Base-by-base conservation (phyloP, 768 basidiomycete genomes). In the Coprinopsis cinerea region DNA sequence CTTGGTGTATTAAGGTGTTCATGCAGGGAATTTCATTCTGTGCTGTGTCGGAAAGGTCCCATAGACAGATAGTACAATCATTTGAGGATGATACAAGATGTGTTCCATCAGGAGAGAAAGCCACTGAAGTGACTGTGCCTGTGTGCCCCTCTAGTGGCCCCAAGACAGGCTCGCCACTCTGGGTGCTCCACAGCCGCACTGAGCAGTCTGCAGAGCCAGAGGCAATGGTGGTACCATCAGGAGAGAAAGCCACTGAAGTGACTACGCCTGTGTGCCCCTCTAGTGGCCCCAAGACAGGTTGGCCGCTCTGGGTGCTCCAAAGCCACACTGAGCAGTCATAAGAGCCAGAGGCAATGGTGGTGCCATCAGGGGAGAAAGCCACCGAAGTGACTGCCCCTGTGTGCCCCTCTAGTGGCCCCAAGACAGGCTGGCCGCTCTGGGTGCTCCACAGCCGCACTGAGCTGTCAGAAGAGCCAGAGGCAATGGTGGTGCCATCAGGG, bases 41-140 rank as follows among this genome's bases (percentile, higher is more conserved):
- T 34, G 9, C 30, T 9, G 9, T n/a, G 9, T 34, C 30, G n/a
- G 30, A 34, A 9, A 43, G 57, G 53, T 63, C 58, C 69, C 69
- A 71, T 32, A 68, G 53, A 18, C 66, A 61, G 32, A 72, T 54
- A 1, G 67, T 66, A 10, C 49, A 53, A 53, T 73, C 71, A 17
- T 60, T 62, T 30, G 69, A 70, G 52, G 63, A 63, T 15, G 56
- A 57, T 9, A 47, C 43, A 17, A 55, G 22, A n/a, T 41, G 44
- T 22, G 30, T 28, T n/a, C 57, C 57, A 36, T 54, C 48, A 3
- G 52, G 25, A 10, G 58, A 54, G 28, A 48, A 58, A 9, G 55
- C 55, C 4, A 55, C 57, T 23, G 47, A 46, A 10, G 15, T 49
- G 44, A 59, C 39, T 17, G 34, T n/a, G 20, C 20, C 36, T 2